These are phyloP conservation scores for Tylopilus sp. DNA, from an alignment of 768 basidiomycete genomes.

Conservation along the genomic window DNA sequence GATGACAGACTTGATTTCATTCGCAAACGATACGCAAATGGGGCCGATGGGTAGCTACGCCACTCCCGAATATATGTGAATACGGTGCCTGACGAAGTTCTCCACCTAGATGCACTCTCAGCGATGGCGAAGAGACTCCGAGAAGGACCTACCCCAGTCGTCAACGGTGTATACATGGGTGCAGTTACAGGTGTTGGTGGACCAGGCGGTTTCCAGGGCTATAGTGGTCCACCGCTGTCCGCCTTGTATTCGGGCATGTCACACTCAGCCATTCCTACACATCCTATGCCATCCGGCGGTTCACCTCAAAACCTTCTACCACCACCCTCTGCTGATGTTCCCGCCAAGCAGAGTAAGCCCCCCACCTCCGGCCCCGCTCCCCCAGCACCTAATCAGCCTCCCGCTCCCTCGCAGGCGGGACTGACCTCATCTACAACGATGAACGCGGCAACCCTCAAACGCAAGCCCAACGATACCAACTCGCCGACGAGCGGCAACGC, in stretches of 20 bases:
- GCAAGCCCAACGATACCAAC: constrained; percentile 45
- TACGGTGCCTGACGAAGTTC: constrained; percentile 18
- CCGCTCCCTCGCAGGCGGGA: constrained; percentile 38
- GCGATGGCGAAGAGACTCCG: constrained; percentile 40
- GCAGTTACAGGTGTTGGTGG: constrained; percentile 17
- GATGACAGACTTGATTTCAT: constrained; percentile 75
- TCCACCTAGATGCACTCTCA: constrained; percentile 42
- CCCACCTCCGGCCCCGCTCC: constrained; percentile 43
- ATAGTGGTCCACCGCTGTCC: constrained; percentile 31
- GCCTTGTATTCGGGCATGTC: constrained; percentile 41
- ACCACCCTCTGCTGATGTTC: constrained; percentile 46
- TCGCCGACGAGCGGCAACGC: constrained; percentile 50
- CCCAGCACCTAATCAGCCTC: constrained; percentile 37
- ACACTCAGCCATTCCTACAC: constrained; percentile 42
- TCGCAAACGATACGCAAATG: constrained; percentile 47
- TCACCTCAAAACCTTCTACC: constrained; percentile 49
- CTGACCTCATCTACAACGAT: constrained; percentile 45
- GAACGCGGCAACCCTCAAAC: constrained; percentile 49
- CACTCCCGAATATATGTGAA: constrained; percentile 25
- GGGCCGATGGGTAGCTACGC: constrained; percentile 64
- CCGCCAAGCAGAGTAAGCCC: constrained; percentile 63
- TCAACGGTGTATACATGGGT: constrained; percentile 21
- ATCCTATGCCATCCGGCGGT: constrained; percentile 37
- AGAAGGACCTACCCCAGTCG: constrained; percentile 15
- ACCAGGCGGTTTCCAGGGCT: constrained; percentile 23